Evolutionary conservation across 2,329 filamentous ascomycete species (phyloP).

Genomic region (Mycosphaerelloides madeirae): DNA sequence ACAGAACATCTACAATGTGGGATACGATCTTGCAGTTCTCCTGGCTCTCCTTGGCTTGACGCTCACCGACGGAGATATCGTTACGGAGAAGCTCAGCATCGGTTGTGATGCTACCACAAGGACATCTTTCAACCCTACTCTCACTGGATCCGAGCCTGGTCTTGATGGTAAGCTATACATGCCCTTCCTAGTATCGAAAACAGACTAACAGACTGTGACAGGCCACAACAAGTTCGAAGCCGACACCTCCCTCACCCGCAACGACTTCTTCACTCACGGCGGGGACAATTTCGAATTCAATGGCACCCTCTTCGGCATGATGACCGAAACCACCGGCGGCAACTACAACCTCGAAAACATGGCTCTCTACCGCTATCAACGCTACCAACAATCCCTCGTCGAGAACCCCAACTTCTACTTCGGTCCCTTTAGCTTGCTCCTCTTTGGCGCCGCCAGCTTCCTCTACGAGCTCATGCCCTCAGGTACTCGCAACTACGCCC

Average conservation of each 20-base stretch:
- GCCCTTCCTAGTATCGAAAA: slow-evolving; percentile 1
- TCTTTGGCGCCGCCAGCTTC: slow-evolving; percentile 40
- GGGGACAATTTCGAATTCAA: slow-evolving; percentile 38
- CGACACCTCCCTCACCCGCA: slow-evolving; percentile 39
- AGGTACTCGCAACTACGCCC: slow-evolving; percentile 24
- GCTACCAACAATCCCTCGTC: slow-evolving; percentile 36
- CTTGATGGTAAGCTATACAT: slow-evolving; percentile 44
- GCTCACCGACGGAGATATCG: slow-evolving; percentile 38
- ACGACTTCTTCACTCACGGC: slow-evolving; percentile 36
- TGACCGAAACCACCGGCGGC: slow-evolving; percentile 32
- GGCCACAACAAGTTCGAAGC: slow-evolving; percentile 42
- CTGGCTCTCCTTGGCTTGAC: slow-evolving; percentile 39
- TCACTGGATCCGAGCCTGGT: slow-evolving; percentile 39
- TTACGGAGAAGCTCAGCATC: slow-evolving; percentile 42
- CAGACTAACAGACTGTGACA: slow-evolving; percentile 32
- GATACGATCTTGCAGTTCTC: slow-evolving; percentile 38
- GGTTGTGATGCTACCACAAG: slow-evolving; percentile 43
- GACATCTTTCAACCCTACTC: slow-evolving; percentile 33
- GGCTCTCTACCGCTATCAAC: slow-evolving; percentile 32
- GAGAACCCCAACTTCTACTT: slow-evolving; percentile 41
- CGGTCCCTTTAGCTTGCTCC: slow-evolving; percentile 35
- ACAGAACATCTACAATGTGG: slow-evolving; percentile 45
- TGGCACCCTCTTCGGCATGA: slow-evolving; percentile 37
- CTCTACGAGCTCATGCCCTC: slow-evolving; percentile 39
- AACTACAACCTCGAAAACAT: slow-evolving; percentile 33